Evolutionary conservation across 2,329 filamentous ascomycete genomes (phyloP).

Genomic region (Coniochaeta sp.): DNA sequence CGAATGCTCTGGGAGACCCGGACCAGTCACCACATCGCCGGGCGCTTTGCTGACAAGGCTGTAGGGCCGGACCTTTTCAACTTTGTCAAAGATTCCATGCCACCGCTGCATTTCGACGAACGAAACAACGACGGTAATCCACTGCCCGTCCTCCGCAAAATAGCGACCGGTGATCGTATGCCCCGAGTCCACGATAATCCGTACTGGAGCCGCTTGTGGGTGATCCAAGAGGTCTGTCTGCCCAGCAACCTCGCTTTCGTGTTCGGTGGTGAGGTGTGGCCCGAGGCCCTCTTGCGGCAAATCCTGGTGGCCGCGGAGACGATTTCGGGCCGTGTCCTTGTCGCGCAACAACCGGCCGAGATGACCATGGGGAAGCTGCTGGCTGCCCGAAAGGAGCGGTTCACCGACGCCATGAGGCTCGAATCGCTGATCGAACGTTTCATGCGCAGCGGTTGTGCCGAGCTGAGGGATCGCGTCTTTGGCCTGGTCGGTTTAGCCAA

Average conservation of each 20-base stretch:
- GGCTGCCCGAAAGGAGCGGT: constrained; percentile 2
- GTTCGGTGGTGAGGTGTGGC: constrained; percentile 6
- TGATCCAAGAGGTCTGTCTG: constrained; percentile 12
- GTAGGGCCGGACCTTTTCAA: neutral
- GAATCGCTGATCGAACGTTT: constrained; percentile 9
- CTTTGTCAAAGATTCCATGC: neutral
- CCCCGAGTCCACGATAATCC: constrained; percentile 1
- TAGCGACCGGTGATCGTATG: neutral
- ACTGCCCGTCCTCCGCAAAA: neutral
- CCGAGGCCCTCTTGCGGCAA: constrained; percentile 5
- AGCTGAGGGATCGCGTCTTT: constrained; percentile 9
- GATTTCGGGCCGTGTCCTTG: neutral
- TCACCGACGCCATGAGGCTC: constrained; percentile 7
- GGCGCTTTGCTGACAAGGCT: neutral
- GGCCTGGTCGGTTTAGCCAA: constrained; percentile 9
- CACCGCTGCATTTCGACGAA: neutral
- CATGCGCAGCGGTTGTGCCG: constrained; percentile 4
- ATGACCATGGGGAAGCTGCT: constrained; percentile 4
- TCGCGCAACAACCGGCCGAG: neutral
- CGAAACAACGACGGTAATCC: no score
- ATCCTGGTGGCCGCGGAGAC: neutral
- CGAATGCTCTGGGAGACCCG: no score
- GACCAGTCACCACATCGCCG: no score
- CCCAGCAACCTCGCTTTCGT: constrained; percentile 6
- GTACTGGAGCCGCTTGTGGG: constrained; percentile 12